Evolutionary conservation across 75 land plant species (phyloP), one percentile per base, ranked within the genome.

Genomic region (Cupressus sempervirens): DNA sequence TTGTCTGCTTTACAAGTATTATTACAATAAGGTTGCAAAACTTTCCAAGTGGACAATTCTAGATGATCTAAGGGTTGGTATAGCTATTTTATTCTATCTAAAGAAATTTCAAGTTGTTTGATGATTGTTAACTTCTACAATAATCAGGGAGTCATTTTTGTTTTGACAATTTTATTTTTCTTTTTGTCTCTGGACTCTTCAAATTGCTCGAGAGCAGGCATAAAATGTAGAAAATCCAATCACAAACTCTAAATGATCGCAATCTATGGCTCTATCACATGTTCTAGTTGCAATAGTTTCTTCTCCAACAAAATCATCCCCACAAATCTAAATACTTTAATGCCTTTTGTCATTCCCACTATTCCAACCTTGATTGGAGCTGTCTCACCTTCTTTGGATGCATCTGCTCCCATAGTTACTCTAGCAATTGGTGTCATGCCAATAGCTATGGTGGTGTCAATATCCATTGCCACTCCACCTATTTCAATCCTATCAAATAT

Each of bases 1-100:
- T 14, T 13, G 30, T n/a, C 80, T 85, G 84, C 76, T 75, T 30
- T 40, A 36, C 91, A 97, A 98, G 92, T 97, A 97, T 85, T 97
- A 94, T 70, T 94, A 92, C 88, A 97, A 97, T 89, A 97, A 97
- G 93, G 87, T 88, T 15, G 96, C 98, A 20, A 96, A 96, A 85
- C 92, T 93, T 85, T 96, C 99, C 0, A 94, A 94, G 84, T 97
- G 99, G 99, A 93, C 93, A 76, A 96, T 97, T 46, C 99, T 98
- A 70, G 98, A 97, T 15, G 99, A 97, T 77, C 87, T 97, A 79
- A 97, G 93, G 96, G 99, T 97, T 72, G 68, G 32, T 86, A 76
- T 18, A 16, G 41, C 7, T 88, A 1, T 85, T 53, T 5, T 43
- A 14, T 32, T 85, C 16, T 85, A 16, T 45, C 45, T 45, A 13